Percentiles rank a stretch among this genome's conserved stretches.
phyloP scores from a whole-genome alignment of 2,329 filamentous ascomycete genomes.

The Aureobasidium sp. region DNA sequence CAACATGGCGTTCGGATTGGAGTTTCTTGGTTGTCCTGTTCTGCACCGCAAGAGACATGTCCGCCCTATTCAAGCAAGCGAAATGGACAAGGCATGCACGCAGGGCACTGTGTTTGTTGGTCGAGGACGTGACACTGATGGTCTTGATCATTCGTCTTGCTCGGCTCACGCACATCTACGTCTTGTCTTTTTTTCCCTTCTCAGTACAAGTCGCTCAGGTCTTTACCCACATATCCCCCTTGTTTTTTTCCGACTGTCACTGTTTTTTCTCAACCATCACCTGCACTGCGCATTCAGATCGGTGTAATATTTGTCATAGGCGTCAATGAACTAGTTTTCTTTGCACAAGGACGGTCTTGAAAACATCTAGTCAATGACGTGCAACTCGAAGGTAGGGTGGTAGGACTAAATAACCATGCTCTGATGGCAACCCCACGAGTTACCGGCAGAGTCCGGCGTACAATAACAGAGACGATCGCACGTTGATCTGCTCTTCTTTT shows the following conservation, averaged over 20 bases:
- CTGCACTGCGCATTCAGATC: constrained; percentile 12
- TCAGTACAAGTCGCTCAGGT: constrained; percentile 14
- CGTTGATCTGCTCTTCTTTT: not conserved
- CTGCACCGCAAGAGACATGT: constrained; percentile 11
- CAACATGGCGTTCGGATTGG: constrained; percentile 17
- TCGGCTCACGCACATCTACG: constrained; percentile 3
- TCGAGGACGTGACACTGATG: constrained; percentile 1
- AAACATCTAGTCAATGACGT: not conserved
- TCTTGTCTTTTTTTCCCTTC: constrained; percentile 4
- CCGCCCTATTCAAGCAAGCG: constrained; percentile 3
- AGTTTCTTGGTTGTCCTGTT: constrained; percentile 16
- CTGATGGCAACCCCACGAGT: not conserved
- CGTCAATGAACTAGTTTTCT: constrained; percentile 14
- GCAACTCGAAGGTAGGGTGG: not conserved
- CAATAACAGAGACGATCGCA: not conserved
- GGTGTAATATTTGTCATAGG: constrained; percentile 16
- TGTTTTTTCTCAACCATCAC: constrained; percentile 7
- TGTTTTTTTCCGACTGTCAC: not conserved
- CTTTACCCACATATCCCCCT: constrained; percentile 12
- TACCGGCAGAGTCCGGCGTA: not conserved
- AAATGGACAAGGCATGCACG: constrained; percentile 1
- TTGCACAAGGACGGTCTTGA: not conserved
- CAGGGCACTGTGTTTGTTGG: not conserved
- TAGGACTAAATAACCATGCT: not conserved
- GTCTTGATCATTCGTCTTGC: constrained; percentile 9